Percentiles rank a stretch among this genome's conserved stretches.
These are phyloP conservation scores for Sporisorium scitamineum DNA, from an alignment of 1,284 basidiomycete genomes.

Conservation along the genomic window DNA sequence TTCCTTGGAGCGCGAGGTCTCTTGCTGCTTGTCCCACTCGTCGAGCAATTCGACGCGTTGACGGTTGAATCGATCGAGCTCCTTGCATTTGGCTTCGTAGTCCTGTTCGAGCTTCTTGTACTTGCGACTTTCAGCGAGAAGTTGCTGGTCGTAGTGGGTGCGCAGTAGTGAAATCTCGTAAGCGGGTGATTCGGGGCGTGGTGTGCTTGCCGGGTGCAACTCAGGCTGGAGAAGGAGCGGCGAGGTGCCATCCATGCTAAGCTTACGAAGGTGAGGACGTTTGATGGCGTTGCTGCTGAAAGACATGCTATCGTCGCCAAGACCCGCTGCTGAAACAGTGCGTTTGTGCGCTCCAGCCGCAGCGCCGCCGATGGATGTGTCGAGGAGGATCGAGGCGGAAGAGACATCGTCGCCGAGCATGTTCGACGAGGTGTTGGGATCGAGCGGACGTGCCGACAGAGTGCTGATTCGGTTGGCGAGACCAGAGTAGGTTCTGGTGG, in stretches of 20 bases:
- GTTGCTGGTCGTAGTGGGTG: conserved; percentile 56
- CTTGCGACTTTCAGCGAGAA: conserved; percentile 49
- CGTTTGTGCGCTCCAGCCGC: conserved; percentile 21
- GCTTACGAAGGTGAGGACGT: conserved; percentile 36
- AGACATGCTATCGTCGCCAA: conserved; percentile 27
- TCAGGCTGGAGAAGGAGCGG: conserved; percentile 35
- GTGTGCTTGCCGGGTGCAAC: conserved; percentile 27
- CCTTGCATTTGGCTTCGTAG: conserved; percentile 52
- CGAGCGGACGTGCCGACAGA: conserved; percentile 30
- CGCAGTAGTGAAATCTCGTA: conserved; percentile 57
- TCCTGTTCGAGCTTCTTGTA: conserved; percentile 60
- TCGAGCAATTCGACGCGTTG: conserved; percentile 59
- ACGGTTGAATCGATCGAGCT: conserved; percentile 59
- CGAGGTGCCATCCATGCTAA: conserved; percentile 44
- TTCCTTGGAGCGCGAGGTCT: conserved; percentile 33
- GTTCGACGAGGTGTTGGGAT: conserved; percentile 26
- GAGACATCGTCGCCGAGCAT: conserved; percentile 33
- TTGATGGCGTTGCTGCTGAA: conserved; percentile 24
- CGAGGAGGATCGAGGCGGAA: conserved; percentile 31
- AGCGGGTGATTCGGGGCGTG: conserved; percentile 36
- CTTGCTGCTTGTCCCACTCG: conserved; percentile 62
- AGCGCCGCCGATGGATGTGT: conserved; percentile 23
- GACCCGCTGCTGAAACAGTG: conserved; percentile 33
- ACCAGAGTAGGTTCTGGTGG: conserved; percentile 32
- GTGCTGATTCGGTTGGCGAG: conserved; percentile 40